Base-by-base conservation (phyloP, 2,329 filamentous ascomycete genomes). In the Aspergillus sp. region DNA sequence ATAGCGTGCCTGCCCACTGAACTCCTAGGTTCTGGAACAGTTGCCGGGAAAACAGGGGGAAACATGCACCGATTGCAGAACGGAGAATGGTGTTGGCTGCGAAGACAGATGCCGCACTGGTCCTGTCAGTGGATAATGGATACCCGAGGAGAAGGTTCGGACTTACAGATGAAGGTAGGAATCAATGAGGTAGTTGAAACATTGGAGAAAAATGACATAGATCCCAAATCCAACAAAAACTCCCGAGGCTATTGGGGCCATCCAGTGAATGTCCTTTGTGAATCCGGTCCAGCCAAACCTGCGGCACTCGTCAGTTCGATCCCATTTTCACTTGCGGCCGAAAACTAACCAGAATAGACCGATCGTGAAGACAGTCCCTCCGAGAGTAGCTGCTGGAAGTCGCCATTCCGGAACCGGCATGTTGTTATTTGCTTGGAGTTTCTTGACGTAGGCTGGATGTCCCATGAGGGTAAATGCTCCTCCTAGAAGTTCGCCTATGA, bases 91-190 rank as follows among this genome's bases (percentile, higher is more conserved):
- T 69, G 45, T 67, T 69, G 9, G 65, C 66, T 17, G 68, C 66
- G 30, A 69, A 64, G 3, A 65, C 60, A 30, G 67, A 70, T 4
- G 68, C 66, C 13, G 64, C 66, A 22, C 64, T 69, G 47, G 13
- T 6, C 10, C 7, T 20, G 44, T 53, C 27, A 53, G 43, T 10
- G 10, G 10, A 13, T 39, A n/a, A 35, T 35, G 33, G 33, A 35
- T 17, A 17, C 5, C 13, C 7, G 33, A 9, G 33, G 15, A 6
- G 39, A 5, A n/a, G 13, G 3, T 3, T 20, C 22, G 2, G n/a
- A 60, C 68, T 61, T 52, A 72, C 68, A 70, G 56, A 20, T 61
- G 62, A 25, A 70, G 56, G 51, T 70, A 71, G 1, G 66, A 63
- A 37, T 71, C 68, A 20, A 72, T 62, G 37, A 72, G 44, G 41